Evolutionary conservation across 1,139 yeast species (phyloP), one percentile per base, ranked within the genome.

Genomic region (Geotrichum klebahnii): DNA sequence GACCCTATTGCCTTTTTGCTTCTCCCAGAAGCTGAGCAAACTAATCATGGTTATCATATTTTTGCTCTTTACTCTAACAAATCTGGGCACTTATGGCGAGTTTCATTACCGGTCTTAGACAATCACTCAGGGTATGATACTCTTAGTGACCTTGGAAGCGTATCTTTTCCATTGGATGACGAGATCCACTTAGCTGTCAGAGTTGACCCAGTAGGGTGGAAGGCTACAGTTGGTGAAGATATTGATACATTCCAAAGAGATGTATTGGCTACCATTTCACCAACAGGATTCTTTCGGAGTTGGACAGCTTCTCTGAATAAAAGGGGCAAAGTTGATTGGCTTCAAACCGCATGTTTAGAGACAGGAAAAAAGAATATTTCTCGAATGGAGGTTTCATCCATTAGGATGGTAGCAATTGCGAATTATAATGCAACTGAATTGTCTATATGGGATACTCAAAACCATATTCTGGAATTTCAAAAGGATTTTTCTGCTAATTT

Each of bases 381-480:
- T 10, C 72, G 72, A 45, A 73, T 87, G 1, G 80, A 83, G 48
- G 95, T 89, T 0, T 84, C 96, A 0, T 80, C 92, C 0, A 78
- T 84, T 19, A 78, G 81, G 48, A 87, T 85, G 58, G 70, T 87
- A 46, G 95, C 95, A 1, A 73, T 89, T 10, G 80, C 85, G 10
- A 82, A 80, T 62, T 72, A 72, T 9, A 54, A 71, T 0, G 78
- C 80, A 1, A 67, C 67, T 32, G 72, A 71, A 39, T 65, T 90
- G 44, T 71, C 82, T 1, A 79, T 90, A 19, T 90, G 96, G 95
- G 95, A 89, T 65, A 73, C 82, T 31, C 74, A 74, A 38, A 74
- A 83, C 32, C 79, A 81, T 3, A 79, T 85, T 1, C 67, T 86
- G 46, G 97, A 89, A 62, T 85, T 80, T 59, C 72, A 71, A 36